Evolutionary conservation across 306 rosid species (phyloP).

Genomic region (Calophaca sinica): DNA sequence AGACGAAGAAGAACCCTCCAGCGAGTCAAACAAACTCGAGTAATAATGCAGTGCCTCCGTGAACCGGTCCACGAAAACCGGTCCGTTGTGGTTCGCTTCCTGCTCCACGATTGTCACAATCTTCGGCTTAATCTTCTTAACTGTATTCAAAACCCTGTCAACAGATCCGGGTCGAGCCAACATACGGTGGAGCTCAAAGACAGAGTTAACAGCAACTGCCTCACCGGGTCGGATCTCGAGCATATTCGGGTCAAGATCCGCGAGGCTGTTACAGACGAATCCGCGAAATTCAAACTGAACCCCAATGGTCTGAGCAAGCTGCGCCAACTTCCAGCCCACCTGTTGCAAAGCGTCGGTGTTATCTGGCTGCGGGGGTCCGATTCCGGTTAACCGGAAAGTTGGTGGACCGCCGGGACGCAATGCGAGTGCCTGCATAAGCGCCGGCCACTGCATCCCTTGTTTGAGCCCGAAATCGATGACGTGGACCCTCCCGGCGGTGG

Average conservation of each 20-base stretch:
- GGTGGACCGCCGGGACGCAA: conserved; percentile 83
- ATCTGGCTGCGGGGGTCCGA: conserved; percentile 75
- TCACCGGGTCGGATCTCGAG: conserved; percentile 69
- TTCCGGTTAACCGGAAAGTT: conserved; percentile 75
- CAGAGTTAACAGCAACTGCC: conserved; percentile 74
- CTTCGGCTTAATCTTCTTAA: conserved; percentile 67
- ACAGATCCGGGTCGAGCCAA: conserved; percentile 66
- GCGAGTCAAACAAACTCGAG: conserved; percentile 77
- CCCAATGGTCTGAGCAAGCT: conserved; percentile 68
- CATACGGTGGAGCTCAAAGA: conserved; percentile 77
- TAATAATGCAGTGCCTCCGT: conserved; percentile 81
- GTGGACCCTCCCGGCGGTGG: conserved; percentile 64
- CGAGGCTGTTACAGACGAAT: conserved; percentile 62
- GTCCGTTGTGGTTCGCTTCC: conserved; percentile 81
- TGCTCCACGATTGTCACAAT: conserved; percentile 77
- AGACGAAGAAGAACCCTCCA: conserved; percentile 60
- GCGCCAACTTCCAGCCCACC: conserved; percentile 77
- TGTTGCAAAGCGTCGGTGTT: conserved; percentile 71
- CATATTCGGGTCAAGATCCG: conserved; percentile 71
- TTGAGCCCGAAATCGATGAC: conserved; percentile 86
- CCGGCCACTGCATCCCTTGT: conserved; percentile 97
- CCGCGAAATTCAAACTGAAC: conserved; percentile 82
- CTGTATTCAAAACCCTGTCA: conserved; percentile 59
- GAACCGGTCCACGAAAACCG: conserved; percentile 77
- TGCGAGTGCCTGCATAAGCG: conserved; percentile 85